A percentile compares a stretch with the other conserved stretches of the same genome.
phyloP scores from a whole-genome alignment of 225 moss, liverwort and hornwort species.

The Ulota crispa region DNA sequence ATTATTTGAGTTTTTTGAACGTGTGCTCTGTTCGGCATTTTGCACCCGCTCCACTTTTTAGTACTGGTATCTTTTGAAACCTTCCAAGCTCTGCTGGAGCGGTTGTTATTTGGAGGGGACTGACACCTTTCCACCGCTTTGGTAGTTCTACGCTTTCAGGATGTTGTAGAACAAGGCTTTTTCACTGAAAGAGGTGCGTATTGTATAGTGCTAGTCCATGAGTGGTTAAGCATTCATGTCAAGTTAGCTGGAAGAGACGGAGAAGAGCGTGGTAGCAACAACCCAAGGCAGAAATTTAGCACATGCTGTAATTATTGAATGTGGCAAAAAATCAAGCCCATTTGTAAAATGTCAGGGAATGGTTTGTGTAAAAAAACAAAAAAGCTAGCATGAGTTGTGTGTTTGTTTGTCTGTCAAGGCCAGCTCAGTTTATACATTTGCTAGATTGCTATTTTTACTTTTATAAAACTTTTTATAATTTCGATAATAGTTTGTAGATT shows the following conservation, averaged over 20 bases:
- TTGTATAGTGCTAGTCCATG: constrained; percentile 12
- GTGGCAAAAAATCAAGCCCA: constrained; percentile 41
- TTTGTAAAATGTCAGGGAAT: constrained; percentile 46
- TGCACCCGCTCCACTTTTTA: constrained; percentile 7
- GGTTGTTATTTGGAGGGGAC: constrained; percentile 22
- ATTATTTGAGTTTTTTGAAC: constrained; percentile 16
- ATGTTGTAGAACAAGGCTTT: constrained; percentile 11
- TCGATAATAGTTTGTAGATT: constrained; percentile 11
- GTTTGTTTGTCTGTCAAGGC: too few relatives aligned
- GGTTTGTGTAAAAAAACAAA: constrained; percentile 17
- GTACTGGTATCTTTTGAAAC: constrained; percentile 17
- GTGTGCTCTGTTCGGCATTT: constrained; percentile 22
- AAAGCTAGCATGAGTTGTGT: constrained; percentile 17
- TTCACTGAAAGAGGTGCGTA: constrained; percentile 6
- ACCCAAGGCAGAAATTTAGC: constrained; percentile 16
- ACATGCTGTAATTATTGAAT: constrained; percentile 45
- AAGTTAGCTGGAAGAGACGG: constrained; percentile 15
- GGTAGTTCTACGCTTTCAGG: constrained; percentile 19
- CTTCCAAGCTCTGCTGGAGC: constrained; percentile 20
- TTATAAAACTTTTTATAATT: background rate
- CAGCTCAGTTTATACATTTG: background rate
- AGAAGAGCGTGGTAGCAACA: constrained; percentile 13
- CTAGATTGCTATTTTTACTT: background rate
- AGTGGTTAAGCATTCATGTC: constrained; percentile 18
- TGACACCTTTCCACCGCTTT: background rate